Base-by-base conservation (phyloP, 495 filamentous ascomycete genomes). In the Podospora didyma region DNA sequence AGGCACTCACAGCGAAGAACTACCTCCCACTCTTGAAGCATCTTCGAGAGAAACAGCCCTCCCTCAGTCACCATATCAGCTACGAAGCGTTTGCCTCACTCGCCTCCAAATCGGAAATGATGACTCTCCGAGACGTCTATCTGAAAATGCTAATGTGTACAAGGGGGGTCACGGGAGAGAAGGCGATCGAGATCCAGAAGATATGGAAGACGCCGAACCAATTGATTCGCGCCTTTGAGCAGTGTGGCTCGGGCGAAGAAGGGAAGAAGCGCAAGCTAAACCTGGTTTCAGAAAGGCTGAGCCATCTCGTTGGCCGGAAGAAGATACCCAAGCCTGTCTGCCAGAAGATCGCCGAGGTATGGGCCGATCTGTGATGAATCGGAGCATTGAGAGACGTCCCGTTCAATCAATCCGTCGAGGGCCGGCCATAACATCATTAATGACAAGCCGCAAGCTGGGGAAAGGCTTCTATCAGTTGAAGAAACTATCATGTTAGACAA, bases 141-240 rank as follows among this genome's bases (percentile, higher is more conserved):
- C 66, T 94, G 21, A 93, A 93, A 68, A 93, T 95, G 89, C 74
- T 95, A 49, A 93, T 95, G 89, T 90, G 87, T 61, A 88, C 83
- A 10, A 79, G 80, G 22, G 86, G 89, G 2, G 74, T 95, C n/a
- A 86, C 84, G 4, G 86, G 88, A 0, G 89, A 94, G 59, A 92
- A 90, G 66, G 89, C 90, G 0, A 66, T 91, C 2, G 89, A 90
- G 69, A 90, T 95, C 11, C 89, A 92, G 59, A 83, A 80, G 58
- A 65, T 74, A 11, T 95, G 88, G 86, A 80, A 75, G 55, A 94
- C 89, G 12, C 90, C 90, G 2, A 76, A 78, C 47, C 81, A 80
- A 5, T 81, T 95, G 34, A 62, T 91, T 9, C 81, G 82, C 53
- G 90, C 87, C 0, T 91, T 82, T 66, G 82, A 85, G 62, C 68